These are phyloP conservation scores for Rutstroemia sp. DNA, from an alignment of 2,329 filamentous ascomycete species.

Conservation along the genomic window DNA sequence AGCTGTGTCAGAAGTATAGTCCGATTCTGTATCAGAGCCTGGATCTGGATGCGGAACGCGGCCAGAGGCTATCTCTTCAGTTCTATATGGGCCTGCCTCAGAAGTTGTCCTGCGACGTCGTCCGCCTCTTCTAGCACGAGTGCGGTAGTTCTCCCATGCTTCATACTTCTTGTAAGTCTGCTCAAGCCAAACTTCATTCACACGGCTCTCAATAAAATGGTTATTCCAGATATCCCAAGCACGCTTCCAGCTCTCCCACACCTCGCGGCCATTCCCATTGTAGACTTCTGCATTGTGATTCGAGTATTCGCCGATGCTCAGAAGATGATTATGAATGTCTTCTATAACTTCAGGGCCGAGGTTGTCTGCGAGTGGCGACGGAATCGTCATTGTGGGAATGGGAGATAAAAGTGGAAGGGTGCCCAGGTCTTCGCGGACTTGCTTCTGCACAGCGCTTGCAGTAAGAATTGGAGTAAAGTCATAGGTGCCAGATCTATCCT, in stretches of 20 bases:
- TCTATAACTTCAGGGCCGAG: slow-evolving; percentile 15
- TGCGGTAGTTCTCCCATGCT: background rate
- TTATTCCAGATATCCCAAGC: slow-evolving; percentile 29
- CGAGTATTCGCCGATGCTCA: background rate
- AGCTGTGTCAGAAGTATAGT: background rate
- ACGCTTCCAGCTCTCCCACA: slow-evolving; percentile 26
- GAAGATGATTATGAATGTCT: slow-evolving; percentile 6
- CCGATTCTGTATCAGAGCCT: background rate
- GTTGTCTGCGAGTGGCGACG: slow-evolving; percentile 17
- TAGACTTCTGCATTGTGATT: background rate
- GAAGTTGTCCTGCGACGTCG: background rate
- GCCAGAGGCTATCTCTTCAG: background rate
- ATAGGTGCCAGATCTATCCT: slow-evolving; percentile 5
- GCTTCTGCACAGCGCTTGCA: slow-evolving; percentile 10
- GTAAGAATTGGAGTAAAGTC: slow-evolving; percentile 17
- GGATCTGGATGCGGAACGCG: background rate
- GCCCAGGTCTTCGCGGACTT: background rate
- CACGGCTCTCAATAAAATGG: slow-evolving; percentile 24
- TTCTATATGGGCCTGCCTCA: background rate
- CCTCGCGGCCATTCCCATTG: slow-evolving; percentile 14
- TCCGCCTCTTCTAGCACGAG: background rate
- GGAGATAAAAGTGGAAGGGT: slow-evolving; percentile 12
- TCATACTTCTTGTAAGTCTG: slow-evolving; percentile 13
- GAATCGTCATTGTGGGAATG: slow-evolving; percentile 16
- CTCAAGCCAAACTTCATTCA: slow-evolving; percentile 17